These are phyloP conservation scores for Cnidoscolus chayamansa DNA, from an alignment of 441 rosid species.

Conservation along the genomic window DNA sequence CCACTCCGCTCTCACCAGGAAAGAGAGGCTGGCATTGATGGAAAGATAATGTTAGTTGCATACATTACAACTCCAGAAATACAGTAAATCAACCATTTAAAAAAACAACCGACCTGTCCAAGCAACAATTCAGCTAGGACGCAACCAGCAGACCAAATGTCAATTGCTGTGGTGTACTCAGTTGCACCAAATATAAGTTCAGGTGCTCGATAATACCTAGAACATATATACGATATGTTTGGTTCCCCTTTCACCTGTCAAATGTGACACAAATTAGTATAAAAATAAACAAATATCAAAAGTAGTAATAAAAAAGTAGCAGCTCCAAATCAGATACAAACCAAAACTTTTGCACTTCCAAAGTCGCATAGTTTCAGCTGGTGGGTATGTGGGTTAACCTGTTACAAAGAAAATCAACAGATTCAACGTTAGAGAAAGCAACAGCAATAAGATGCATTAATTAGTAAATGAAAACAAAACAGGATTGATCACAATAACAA, in stretches of 20 bases:
- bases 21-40: constrained; percentile 42
- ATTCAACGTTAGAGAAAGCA: constrained; percentile 8
- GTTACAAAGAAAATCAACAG: constrained; percentile 14
- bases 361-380: constrained; percentile 91
- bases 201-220: constrained; percentile 95
- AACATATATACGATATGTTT: constrained; percentile 92
- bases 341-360: constrained; percentile 98
- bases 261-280: constrained; percentile 20
- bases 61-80: neutral
- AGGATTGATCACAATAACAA: neutral
- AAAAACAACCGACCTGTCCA: constrained; percentile 66
- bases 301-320: neutral
- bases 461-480: neutral
- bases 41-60: constrained; percentile 17
- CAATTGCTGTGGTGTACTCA: constrained; percentile 90
- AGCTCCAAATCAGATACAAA: constrained; percentile 32
- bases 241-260: constrained; percentile 92
- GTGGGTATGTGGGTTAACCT: constrained; percentile 95
- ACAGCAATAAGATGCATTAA: neutral
- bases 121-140: constrained; percentile 88
- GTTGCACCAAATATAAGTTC: constrained; percentile 96
- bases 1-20: constrained; percentile 97
- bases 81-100: neutral
- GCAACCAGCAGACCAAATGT: constrained; percentile 97
- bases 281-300: neutral